Evolutionary conservation across 2,329 filamentous ascomycete genomes (phyloP).

Genomic region (Apiospora kogelbergensis): DNA sequence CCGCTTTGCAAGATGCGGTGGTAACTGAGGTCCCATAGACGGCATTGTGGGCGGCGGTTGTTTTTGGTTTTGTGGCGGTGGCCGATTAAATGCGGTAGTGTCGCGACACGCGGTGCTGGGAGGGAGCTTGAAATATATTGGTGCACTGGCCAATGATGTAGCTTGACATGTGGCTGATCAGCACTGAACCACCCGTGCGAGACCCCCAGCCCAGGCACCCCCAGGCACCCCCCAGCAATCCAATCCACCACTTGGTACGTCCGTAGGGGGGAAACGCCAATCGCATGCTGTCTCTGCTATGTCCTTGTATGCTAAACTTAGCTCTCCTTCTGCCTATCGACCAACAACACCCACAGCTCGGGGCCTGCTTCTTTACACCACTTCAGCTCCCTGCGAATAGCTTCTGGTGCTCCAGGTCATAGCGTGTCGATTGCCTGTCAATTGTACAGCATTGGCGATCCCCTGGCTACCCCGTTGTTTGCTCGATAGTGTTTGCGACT

Average conservation of each 20-base stretch:
- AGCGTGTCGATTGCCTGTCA: not conserved
- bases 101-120: not conserved
- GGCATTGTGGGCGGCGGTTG: slow-evolving; percentile 49
- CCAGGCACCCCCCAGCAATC: not conserved
- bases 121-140: not conserved
- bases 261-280: not conserved
- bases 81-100: not conserved
- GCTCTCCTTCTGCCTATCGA: slow-evolving; percentile 1
- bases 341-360: not conserved
- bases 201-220: not conserved
- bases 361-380: not conserved
- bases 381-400: not conserved
- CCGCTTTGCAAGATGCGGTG: slow-evolving; percentile 65
- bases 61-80: not conserved
- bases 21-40: slow-evolving; percentile 69
- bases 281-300: not conserved
- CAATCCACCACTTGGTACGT: not conserved
- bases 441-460: not conserved
- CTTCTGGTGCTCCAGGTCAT: not conserved
- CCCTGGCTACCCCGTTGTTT: not conserved
- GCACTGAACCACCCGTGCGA: not conserved
- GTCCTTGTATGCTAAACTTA: slow-evolving; percentile 1
- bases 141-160: slow-evolving; percentile 17
- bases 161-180: slow-evolving; percentile 7
- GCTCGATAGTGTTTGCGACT: slow-evolving; percentile 4